Conservation (phyloP, 1,284 basidiomycete genomes). For the Apiotrichum akiyoshidainum region DNA sequence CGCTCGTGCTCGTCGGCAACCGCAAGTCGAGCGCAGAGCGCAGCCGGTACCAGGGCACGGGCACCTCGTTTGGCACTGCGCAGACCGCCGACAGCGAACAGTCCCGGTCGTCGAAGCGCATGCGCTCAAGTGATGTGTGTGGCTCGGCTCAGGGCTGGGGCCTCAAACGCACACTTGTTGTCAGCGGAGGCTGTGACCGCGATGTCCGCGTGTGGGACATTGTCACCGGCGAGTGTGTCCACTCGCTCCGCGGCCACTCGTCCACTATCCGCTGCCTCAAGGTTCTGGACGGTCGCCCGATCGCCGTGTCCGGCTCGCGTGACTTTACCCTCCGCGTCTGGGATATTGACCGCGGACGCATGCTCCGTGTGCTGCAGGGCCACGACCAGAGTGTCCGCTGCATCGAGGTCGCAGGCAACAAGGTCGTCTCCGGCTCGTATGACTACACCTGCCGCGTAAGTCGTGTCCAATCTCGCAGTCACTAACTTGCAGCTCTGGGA, state of each 20-base stretch:
- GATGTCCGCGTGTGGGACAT: constrained; percentile 89
- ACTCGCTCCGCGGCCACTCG: constrained; percentile 76
- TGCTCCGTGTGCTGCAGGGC: constrained; percentile 69
- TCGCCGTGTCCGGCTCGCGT: constrained; percentile 85
- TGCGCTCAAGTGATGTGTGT: constrained; percentile 58
- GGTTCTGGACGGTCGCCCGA: constrained; percentile 78
- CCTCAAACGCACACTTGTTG: constrained; percentile 62
- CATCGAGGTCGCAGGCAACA: constrained; percentile 77
- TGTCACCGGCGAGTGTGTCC: constrained; percentile 72
- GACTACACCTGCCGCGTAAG: constrained; percentile 76
- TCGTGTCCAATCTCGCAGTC: too few species aligned
- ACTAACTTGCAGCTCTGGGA: constrained; percentile 65
- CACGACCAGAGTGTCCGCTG: constrained; percentile 82
- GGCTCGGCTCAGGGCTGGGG: constrained; percentile 67
- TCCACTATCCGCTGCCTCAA: constrained; percentile 90
- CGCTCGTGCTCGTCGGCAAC: constrained; percentile 66
- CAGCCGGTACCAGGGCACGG: neutral
- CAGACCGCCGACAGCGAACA: neutral
- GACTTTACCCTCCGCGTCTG: constrained; percentile 85
- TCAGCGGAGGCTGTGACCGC: constrained; percentile 92
- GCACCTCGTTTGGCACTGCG: constrained; percentile 8
- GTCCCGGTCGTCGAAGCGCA: constrained; percentile 2
- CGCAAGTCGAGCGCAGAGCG: neutral
- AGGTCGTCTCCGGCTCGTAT: constrained; percentile 83
- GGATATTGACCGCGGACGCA: constrained; percentile 78